These are phyloP conservation scores for Conticribra guillardii DNA, from an alignment of 108 stramenopile genomes.

Conservation along the genomic window DNA sequence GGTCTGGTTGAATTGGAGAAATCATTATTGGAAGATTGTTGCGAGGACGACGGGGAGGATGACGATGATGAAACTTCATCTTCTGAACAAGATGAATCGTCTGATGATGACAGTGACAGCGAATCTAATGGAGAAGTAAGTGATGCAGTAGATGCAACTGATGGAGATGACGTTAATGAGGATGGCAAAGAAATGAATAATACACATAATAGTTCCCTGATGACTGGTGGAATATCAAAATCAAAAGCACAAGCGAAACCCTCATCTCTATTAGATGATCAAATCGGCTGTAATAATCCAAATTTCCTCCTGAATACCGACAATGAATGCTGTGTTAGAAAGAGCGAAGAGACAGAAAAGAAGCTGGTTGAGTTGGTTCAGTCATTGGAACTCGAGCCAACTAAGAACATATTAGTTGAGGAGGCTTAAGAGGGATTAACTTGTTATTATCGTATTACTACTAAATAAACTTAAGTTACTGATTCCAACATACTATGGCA, in stretches of 20 bases:
- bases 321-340: background rate
- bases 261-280: too few species aligned
- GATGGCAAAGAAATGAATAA: too few species aligned
- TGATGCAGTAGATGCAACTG: conserved; percentile 1
- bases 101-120: conserved; percentile 8
- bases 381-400: background rate
- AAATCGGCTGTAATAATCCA: background rate
- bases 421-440: too few species aligned
- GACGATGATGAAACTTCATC: conserved; percentile 10
- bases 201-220: too few species aligned
- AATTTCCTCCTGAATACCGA: background rate
- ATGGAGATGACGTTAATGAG: background rate
- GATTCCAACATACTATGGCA: too few species aligned
- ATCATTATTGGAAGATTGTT: background rate
- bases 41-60: background rate
- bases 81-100: conserved; percentile 2
- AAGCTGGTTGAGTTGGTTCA: background rate
- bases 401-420: too few species aligned
- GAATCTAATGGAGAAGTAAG: conserved; percentile 4
- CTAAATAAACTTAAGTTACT: too few species aligned
- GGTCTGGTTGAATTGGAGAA: conserved; percentile 32
- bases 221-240: too few species aligned
- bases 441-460: too few species aligned
- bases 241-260: too few species aligned
- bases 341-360: background rate